Evolutionary conservation across 192 early-diverging fungal genomes (phyloP), one percentile per base, ranked within the genome.

Genomic region (Dissophora ornata): DNA sequence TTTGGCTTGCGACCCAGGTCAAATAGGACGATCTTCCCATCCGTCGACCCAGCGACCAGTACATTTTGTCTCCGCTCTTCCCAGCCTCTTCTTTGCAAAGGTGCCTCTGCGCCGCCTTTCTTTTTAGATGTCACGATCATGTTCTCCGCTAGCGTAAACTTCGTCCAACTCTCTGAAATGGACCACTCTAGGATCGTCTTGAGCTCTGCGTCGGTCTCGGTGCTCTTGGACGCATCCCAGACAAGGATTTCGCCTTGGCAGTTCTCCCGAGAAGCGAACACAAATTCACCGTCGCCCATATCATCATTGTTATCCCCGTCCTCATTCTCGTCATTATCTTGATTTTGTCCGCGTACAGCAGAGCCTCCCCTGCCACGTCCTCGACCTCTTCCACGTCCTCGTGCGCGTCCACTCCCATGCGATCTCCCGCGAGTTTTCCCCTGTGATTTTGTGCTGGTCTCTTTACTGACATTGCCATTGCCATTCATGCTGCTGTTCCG

Each of bases 141-240:
- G 47, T 77, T 77, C 73, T 77, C 73, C 1, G 50, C 73, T 4
- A 77, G 19, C 8, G 73, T 49, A 22, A 77, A 77, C 40, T 77
- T 77, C 9, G 58, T 28, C 73, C 73, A 77, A 32, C 73, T 62
- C 47, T 77, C 73, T 6, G 64, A 21, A n/a, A 77, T 67, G 4
- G 79, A 69, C 82, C 81, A 86, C 24, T 79, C 71, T 3, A 82
- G 51, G 28, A 79, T 70, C 0, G 48, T 61, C 19, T 67, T 54
- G 33, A 86, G 66, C 12, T 66, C 70, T 1, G 81, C 74, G 58
- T 83, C 82, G 8, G 56, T 68, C 16, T 63, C 55, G 0, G 69
- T 84, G 30, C 82, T 84, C 13, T 70, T 80, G 2, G 29, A 25
- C 10, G 80, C 80, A 34, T 83, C 71, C 85, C 85, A 86, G 6